phyloP scores from a whole-genome alignment of 306 rosid species.

The Cajanus cajan region DNA sequence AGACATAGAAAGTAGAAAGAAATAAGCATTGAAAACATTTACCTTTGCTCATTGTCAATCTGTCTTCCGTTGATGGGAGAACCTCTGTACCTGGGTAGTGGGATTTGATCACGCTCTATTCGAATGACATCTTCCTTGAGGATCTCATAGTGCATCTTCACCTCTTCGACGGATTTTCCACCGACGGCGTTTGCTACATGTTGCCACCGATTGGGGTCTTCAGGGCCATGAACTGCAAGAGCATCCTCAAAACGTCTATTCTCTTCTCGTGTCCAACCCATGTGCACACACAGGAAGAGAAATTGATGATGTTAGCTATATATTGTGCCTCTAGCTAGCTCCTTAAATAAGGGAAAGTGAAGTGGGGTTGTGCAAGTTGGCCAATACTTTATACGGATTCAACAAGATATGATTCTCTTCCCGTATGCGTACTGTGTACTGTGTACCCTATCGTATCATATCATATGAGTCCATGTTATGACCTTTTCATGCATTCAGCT shows the following conservation, averaged over 20 bases:
- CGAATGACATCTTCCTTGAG: constrained; percentile 72
- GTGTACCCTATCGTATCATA: neutral
- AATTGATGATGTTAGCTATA: neutral
- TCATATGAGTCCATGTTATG: neutral
- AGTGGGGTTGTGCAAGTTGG: constrained; percentile 54
- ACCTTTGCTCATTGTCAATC: constrained; percentile 56
- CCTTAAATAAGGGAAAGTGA: constrained; percentile 46
- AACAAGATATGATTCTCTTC: constrained; percentile 50
- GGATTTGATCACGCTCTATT: constrained; percentile 73
- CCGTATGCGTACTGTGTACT: neutral
- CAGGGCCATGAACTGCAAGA: constrained; percentile 77
- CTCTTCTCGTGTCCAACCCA: constrained; percentile 81
- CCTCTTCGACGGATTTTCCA: constrained; percentile 74
- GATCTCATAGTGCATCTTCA: constrained; percentile 71
- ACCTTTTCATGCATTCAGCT: neutral
- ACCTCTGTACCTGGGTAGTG: constrained; percentile 63
- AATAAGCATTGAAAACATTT: no score
- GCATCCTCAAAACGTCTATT: constrained; percentile 83
- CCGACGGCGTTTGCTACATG: constrained; percentile 86
- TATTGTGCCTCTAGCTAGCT: no score
- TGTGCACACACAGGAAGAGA: neutral
- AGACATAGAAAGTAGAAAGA: no score
- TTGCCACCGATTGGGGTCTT: constrained; percentile 83
- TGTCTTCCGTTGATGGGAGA: constrained; percentile 36
- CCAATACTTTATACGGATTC: constrained; percentile 30